phyloP scores from a whole-genome alignment of 345 rosid species.

The Microthlaspi erraticum region DNA sequence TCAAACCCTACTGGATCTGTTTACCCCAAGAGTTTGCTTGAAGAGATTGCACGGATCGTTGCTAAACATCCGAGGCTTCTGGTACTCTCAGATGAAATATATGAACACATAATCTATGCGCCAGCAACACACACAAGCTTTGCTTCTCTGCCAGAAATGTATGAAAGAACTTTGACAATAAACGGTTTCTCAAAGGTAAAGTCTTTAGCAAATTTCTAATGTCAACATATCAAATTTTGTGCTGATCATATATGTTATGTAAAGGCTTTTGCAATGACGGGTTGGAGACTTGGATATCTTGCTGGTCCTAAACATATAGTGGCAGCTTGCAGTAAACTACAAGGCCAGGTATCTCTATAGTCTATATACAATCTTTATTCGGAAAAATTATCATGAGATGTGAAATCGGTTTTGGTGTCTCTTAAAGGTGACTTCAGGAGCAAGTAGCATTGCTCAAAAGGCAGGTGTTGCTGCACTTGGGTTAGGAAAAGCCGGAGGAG shows the following conservation, averaged over 20 bases:
- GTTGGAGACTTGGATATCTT: slow-evolving; percentile 96
- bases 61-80: slow-evolving; percentile 96
- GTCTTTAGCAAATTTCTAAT: neutral
- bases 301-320: slow-evolving; percentile 95
- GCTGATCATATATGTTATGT: slow-evolving; percentile 37
- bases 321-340: slow-evolving; percentile 93
- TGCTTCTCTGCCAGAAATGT: slow-evolving; percentile 96
- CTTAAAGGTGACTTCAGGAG: slow-evolving; percentile 82
- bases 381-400: neutral
- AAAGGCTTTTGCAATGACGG: slow-evolving; percentile 99
- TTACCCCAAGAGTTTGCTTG: slow-evolving; percentile 85
- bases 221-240: neutral
- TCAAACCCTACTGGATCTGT: slow-evolving; percentile 99
- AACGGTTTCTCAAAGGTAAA: slow-evolving; percentile 97
- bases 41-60: slow-evolving; percentile 81
- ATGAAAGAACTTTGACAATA: slow-evolving; percentile 90
- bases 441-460: slow-evolving; percentile 86
- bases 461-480: slow-evolving; percentile 94
- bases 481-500: slow-evolving; percentile 95
- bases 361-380: neutral
- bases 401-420: neutral
- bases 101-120: slow-evolving; percentile 92
- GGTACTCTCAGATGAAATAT: slow-evolving; percentile 98
- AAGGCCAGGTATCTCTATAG: slow-evolving; percentile 78
- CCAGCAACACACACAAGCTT: slow-evolving; percentile 93